Conservation (phyloP, 208 protist species). For the Crithidia brevicula region DNA sequence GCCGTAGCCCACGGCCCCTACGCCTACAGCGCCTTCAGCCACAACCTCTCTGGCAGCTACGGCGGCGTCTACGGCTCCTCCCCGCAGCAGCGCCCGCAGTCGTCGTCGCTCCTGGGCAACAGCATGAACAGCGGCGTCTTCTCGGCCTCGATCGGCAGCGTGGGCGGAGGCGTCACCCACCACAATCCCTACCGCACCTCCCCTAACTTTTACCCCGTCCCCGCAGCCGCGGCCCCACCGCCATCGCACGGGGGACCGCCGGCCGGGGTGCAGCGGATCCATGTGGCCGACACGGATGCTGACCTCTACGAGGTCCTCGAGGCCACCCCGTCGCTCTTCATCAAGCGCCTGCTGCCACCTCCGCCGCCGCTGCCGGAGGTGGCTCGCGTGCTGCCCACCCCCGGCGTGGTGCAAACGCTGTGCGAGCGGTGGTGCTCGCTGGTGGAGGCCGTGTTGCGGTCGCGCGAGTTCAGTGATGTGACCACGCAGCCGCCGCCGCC, state of each 20-base stretch:
- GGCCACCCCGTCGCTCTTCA: conserved; percentile 30
- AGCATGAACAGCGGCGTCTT: conserved; percentile 13
- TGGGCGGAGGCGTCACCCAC: neutral
- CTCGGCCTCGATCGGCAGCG: conserved; percentile 8
- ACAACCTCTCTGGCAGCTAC: neutral
- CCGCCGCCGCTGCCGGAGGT: conserved; percentile 39
- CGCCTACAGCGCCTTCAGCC: neutral
- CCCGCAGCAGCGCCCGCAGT: conserved; percentile 9
- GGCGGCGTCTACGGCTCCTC: neutral
- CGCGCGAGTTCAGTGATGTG: conserved; percentile 26
- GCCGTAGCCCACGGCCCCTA: neutral
- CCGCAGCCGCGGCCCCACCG: neutral
- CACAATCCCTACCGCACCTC: conserved; percentile 34
- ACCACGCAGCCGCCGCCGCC: conserved; percentile 23
- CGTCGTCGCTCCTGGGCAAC: conserved; percentile 9
- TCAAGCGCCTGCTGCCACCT: conserved; percentile 34
- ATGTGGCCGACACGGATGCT: conserved; percentile 22
- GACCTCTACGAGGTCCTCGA: conserved; percentile 28
- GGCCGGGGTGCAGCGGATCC: conserved; percentile 13
- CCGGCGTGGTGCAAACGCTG: conserved; percentile 30
- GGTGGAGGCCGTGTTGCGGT: conserved; percentile 32
- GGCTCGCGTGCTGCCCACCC: conserved; percentile 29
- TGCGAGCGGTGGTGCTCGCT: conserved; percentile 35
- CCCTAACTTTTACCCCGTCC: conserved; percentile 6
- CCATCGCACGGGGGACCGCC: neutral